A percentile compares a stretch with the other conserved stretches of the same genome.
Evolutionary conservation across 2,329 filamentous ascomycete species (phyloP).

Genomic region (Mariannaea elegans): DNA sequence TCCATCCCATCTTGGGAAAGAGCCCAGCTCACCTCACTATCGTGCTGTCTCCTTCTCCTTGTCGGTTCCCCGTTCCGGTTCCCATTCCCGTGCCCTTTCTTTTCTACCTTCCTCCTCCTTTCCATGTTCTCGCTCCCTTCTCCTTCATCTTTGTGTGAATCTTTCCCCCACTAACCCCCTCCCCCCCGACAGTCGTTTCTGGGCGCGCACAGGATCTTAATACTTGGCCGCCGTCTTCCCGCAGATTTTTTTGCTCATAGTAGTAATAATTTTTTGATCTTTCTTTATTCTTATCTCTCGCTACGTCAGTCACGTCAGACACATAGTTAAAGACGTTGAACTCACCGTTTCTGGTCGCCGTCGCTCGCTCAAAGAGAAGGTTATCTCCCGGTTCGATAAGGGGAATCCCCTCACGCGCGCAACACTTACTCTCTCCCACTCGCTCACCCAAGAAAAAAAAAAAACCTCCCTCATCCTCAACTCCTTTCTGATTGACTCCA

Average conservation of each 20-base stretch:
- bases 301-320: not conserved
- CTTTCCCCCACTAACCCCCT: not conserved
- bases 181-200: conserved; percentile 29
- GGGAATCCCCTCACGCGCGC: not conserved
- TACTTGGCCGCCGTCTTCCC: conserved; percentile 25
- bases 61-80: not conserved
- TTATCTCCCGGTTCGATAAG: not conserved
- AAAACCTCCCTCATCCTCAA: not conserved
- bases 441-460: conserved; percentile 1
- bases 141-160: not conserved
- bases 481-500: not conserved
- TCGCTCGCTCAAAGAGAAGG: too few relatives aligned
- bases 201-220: conserved; percentile 27
- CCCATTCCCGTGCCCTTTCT: not conserved
- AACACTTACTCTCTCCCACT: not conserved
- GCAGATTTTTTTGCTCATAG: conserved; percentile 17
- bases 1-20: conserved; percentile 21
- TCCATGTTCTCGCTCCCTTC: not conserved
- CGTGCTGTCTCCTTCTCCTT: conserved; percentile 1
- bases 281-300: not conserved
- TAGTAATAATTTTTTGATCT: conserved; percentile 8
- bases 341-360: not conserved
- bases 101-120: not conserved
- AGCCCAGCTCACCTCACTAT: conserved; percentile 12
- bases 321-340: not conserved